Percentiles rank a stretch among this genome's conserved stretches.
Conservation (phyloP, 306 rosid species). For the Alnus glutinosa region DNA sequence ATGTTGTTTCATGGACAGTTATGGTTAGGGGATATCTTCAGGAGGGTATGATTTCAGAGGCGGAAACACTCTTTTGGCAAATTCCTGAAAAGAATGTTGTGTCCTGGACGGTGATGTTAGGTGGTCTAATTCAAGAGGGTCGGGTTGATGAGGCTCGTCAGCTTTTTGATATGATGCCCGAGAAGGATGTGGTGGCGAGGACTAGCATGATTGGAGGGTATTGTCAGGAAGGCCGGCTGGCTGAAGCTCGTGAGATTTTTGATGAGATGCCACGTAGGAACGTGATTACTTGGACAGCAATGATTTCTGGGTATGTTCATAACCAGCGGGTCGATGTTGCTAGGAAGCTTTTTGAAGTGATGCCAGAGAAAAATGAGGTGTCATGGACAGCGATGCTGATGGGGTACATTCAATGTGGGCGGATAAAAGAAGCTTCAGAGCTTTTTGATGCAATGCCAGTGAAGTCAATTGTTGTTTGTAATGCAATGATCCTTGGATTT, state of each 20-base stretch:
- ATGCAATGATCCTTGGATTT: slow-evolving; percentile 50
- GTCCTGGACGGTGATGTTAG: slow-evolving; percentile 58
- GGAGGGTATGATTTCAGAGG: slow-evolving; percentile 34
- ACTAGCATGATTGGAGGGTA: slow-evolving; percentile 59
- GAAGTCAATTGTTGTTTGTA: slow-evolving; percentile 42
- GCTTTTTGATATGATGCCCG: slow-evolving; percentile 55
- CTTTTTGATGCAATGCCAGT: slow-evolving; percentile 51
- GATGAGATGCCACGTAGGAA: slow-evolving; percentile 47
- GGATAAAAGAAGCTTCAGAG: slow-evolving; percentile 55
- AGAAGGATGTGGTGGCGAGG: slow-evolving; percentile 46
- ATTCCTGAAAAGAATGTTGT: slow-evolving; percentile 55
- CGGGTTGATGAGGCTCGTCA: slow-evolving; percentile 48
- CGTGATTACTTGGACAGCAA: slow-evolving; percentile 58
- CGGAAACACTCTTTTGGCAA: slow-evolving; percentile 46
- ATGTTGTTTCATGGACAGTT: slow-evolving; percentile 61
- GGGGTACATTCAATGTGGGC: slow-evolving; percentile 50
- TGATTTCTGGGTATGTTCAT: slow-evolving; percentile 56
- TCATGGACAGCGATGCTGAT: slow-evolving; percentile 59
- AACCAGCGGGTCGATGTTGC: slow-evolving; percentile 52
- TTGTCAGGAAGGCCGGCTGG: slow-evolving; percentile 45
- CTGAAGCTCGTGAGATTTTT: slow-evolving; percentile 48
- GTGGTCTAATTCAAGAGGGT: slow-evolving; percentile 48
- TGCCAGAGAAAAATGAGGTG: slow-evolving; percentile 57
- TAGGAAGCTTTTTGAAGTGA: slow-evolving; percentile 59
- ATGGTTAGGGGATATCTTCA: slow-evolving; percentile 55